A percentile compares a stretch with the other conserved stretches of the same genome.
Conservation (phyloP, 495 filamentous ascomycete genomes). For the Parachaetomium inaequale region DNA sequence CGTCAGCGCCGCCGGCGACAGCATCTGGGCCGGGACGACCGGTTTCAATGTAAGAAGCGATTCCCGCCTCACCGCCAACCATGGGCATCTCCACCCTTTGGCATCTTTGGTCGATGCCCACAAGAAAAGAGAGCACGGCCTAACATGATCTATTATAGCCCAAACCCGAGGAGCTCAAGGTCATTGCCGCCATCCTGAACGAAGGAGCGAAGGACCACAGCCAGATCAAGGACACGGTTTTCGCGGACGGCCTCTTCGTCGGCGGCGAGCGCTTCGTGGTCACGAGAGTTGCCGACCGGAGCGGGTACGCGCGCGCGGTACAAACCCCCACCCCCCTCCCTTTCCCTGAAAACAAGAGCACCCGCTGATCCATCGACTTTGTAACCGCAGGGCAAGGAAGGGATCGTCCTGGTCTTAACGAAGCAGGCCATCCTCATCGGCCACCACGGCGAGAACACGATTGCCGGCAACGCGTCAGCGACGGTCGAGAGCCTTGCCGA, state of each 20-base stretch:
- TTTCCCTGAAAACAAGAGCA: too few relatives aligned
- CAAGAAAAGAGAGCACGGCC: background rate
- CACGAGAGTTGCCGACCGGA: conserved; percentile 68
- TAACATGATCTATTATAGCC: conserved; percentile 41
- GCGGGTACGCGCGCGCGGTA: conserved; percentile 85
- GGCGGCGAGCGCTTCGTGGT: conserved; percentile 67
- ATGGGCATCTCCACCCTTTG: background rate
- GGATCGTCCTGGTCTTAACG: conserved; percentile 76
- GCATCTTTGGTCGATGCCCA: background rate
- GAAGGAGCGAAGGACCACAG: conserved; percentile 33
- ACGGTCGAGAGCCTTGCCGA: conserved; percentile 68
- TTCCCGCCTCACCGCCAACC: background rate
- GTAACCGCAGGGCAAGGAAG: conserved; percentile 66
- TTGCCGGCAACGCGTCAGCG: conserved; percentile 62
- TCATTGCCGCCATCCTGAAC: conserved; percentile 41
- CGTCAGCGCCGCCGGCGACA: conserved; percentile 74
- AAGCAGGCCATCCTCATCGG: conserved; percentile 79
- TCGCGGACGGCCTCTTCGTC: conserved; percentile 63
- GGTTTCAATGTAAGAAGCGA: conserved; percentile 64
- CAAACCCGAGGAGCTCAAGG: conserved; percentile 57
- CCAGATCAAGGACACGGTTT: conserved; percentile 45
- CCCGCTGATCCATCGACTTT: background rate
- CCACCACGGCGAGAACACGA: conserved; percentile 69
- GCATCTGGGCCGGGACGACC: conserved; percentile 70
- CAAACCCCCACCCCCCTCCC: conserved; percentile 15